phyloP scores from a whole-genome alignment of 208 protist genomes.

The Angomonas ambiguus region DNA sequence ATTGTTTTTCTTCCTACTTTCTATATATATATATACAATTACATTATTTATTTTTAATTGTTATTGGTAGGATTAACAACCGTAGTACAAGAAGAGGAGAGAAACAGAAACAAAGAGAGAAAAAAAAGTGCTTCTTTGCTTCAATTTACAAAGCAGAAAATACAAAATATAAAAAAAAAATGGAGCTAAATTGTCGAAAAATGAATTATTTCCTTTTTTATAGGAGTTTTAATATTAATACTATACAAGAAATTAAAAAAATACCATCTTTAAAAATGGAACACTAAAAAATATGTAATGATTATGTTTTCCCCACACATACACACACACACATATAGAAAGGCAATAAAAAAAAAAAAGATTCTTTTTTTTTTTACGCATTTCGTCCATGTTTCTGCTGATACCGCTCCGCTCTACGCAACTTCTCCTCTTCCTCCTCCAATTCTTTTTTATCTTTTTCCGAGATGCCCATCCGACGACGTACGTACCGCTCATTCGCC shows the following conservation, averaged over 20 bases:
- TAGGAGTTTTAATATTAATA: neutral
- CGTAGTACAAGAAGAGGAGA: neutral
- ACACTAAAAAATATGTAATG: too few species aligned
- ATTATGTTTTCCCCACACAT: neutral
- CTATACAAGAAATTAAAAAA: neutral
- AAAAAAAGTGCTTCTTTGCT: too few species aligned
- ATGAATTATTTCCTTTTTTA: neutral
- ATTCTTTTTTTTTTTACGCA: conserved; percentile 9
- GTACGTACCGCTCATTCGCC: conserved; percentile 75
- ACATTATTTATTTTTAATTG: too few species aligned
- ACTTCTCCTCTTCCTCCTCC: conserved; percentile 12
- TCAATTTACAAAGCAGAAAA: neutral
- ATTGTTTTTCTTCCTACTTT: conserved; percentile 7
- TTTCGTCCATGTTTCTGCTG: neutral
- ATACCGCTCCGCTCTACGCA: neutral
- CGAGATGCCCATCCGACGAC: conserved; percentile 55
- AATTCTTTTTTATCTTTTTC: conserved; percentile 29
- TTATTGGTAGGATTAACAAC: too few species aligned
- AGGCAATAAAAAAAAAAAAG: neutral
- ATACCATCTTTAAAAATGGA: too few species aligned
- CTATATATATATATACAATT: neutral
- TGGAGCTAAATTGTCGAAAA: neutral
- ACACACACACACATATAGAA: neutral
- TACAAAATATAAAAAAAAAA: neutral
- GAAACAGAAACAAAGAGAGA: conserved; percentile 14